Percentiles rank a stretch among this genome's conserved stretches.
Conservation (phyloP, 306 rosid genomes). For the Trifolium subterraneum region DNA sequence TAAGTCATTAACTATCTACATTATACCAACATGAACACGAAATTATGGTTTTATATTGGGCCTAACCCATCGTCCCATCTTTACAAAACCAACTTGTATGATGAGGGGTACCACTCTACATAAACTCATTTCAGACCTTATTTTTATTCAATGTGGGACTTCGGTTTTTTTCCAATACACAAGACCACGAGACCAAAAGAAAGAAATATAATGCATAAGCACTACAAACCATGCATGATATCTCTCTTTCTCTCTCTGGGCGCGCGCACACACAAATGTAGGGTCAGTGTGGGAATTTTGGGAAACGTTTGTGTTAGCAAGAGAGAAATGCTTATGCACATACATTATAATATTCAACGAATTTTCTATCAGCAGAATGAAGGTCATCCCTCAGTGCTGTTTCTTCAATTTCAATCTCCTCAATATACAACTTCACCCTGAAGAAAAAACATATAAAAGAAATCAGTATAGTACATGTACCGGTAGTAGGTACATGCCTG, state of each 20-base stretch:
- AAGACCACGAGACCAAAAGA: not conserved
- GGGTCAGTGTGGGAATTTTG: not conserved
- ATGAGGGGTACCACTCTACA: no score
- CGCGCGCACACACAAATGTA: not conserved
- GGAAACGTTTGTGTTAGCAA: constrained; percentile 26
- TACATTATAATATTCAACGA: constrained; percentile 87
- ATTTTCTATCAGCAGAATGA: constrained; percentile 84
- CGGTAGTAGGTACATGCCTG: no score
- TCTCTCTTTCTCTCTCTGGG: not conserved
- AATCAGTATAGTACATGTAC: no score
- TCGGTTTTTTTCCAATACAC: no score
- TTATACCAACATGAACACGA: not conserved
- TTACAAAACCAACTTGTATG: no score
- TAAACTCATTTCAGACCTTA: no score
- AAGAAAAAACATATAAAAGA: constrained; percentile 39
- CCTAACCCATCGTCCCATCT: no score
- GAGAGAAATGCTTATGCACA: constrained; percentile 39
- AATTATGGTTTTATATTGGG: no score
- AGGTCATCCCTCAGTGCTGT: constrained; percentile 80
- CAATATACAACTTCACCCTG: constrained; percentile 85
- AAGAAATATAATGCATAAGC: constrained; percentile 34
- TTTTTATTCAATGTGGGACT: no score
- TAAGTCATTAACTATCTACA: constrained; percentile 17
- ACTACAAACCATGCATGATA: constrained; percentile 13
- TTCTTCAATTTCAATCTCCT: constrained; percentile 92